These are phyloP conservation scores for Calamus simplicifolius DNA, from an alignment of 176 grass and related monocot species.

Conservation along the genomic window DNA sequence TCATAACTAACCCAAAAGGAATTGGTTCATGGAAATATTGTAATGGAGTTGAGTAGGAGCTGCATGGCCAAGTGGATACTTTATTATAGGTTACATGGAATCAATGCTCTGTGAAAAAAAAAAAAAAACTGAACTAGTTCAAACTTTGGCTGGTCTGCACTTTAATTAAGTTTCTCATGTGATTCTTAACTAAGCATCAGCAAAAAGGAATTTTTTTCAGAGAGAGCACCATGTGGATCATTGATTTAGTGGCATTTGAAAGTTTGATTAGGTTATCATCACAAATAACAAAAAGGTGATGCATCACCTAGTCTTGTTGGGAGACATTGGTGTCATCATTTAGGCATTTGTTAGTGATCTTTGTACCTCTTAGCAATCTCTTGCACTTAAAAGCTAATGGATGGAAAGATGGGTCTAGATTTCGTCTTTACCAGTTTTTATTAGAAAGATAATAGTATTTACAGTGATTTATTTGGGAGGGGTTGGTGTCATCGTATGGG, in stretches of 20 bases:
- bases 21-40: neutral
- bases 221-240: neutral
- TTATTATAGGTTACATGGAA: neutral
- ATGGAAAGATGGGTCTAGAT: too few species aligned
- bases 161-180: neutral
- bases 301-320: neutral
- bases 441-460: too few species aligned
- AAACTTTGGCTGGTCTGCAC: neutral
- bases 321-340: too few species aligned
- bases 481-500: too few species aligned
- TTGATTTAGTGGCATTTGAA: neutral
- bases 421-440: too few species aligned
- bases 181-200: neutral
- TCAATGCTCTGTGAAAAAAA: too few species aligned
- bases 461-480: too few species aligned
- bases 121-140: neutral
- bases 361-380: too few species aligned
- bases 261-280: neutral
- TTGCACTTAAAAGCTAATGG: neutral
- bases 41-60: neutral
- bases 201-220: neutral
- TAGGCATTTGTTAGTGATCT: neutral
- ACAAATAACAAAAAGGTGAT: neutral
- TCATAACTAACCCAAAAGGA: neutral
- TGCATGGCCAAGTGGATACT: neutral